These are phyloP conservation scores for Aspergillus flavus DNA, from an alignment of 2,329 filamentous ascomycete species.

Conservation along the genomic window DNA sequence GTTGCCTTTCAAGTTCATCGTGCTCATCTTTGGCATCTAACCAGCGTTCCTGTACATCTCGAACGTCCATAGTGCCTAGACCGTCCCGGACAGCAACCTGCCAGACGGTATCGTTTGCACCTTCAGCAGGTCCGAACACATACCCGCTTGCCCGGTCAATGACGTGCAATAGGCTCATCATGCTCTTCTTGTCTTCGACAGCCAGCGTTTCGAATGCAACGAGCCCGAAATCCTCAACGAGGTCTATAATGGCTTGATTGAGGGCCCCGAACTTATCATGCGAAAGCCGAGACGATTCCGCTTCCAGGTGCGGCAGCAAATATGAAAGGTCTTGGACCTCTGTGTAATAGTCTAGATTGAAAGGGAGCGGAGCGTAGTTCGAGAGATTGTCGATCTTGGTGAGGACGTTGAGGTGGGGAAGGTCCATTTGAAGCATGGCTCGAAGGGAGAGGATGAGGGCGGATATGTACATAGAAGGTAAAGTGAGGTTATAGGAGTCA, in stretches of 20 bases:
- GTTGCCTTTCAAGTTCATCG: conserved; percentile 75
- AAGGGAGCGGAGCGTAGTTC: conserved; percentile 81
- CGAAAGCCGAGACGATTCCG: conserved; percentile 71
- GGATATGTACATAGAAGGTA: conserved; percentile 92
- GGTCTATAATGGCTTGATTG: conserved; percentile 81
- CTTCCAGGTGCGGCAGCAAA: conserved; percentile 76
- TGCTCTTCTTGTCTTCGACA: conserved; percentile 94
- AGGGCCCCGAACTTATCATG: conserved; percentile 79
- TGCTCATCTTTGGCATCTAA: conserved; percentile 86
- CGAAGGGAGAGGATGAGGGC: conserved; percentile 89
- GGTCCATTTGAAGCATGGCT: conserved; percentile 97
- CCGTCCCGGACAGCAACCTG: conserved; percentile 84
- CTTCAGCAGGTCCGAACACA: conserved; percentile 86
- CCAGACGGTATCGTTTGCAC: conserved; percentile 96
- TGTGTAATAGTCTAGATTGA: conserved; percentile 96
- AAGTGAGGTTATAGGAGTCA: conserved; percentile 89
- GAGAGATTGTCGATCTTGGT: conserved; percentile 96
- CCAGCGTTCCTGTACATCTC: conserved; percentile 95
- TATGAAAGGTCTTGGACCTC: conserved; percentile 93
- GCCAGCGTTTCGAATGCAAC: conserved; percentile 92
- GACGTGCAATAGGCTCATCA: conserved; percentile 86
- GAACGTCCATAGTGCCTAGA: conserved; percentile 71
- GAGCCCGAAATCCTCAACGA: conserved; percentile 87
- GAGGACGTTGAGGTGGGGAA: conserved; percentile 92
- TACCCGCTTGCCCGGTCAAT: conserved; percentile 94